Percentiles rank a stretch among this genome's conserved stretches.
Evolutionary conservation across 148 eudicot species (phyloP).

Genomic region (Rhododendron ferrugineum): DNA sequence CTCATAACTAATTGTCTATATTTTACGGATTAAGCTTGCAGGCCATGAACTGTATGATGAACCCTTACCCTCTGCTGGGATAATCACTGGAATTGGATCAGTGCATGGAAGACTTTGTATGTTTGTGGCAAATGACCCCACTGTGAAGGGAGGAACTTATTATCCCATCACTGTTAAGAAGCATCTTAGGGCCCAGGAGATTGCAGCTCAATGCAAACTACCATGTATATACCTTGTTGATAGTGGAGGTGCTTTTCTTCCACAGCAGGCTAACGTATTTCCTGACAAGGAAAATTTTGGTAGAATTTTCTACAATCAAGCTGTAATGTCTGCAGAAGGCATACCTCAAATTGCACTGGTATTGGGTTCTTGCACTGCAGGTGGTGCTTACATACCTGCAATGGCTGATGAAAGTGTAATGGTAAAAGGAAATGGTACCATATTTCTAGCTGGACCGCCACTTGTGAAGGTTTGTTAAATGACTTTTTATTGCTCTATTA

Average conservation of each 20-base stretch:
- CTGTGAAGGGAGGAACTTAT: conserved; percentile 97
- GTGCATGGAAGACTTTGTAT: conserved; percentile 93
- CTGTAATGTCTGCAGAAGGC: conserved; percentile 85
- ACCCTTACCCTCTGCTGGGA: conserved; percentile 86
- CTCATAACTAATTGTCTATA: neutral
- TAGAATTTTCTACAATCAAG: conserved; percentile 93
- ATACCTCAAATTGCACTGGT: conserved; percentile 96
- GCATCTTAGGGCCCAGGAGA: conserved; percentile 95
- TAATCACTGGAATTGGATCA: conserved; percentile 90
- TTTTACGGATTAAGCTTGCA: conserved; percentile 60
- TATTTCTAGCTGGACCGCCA: conserved; percentile 98
- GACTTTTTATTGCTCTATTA: neutral
- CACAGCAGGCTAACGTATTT: conserved; percentile 93
- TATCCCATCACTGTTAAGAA: conserved; percentile 95
- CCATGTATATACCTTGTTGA: conserved; percentile 98
- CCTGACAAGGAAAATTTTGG: conserved; percentile 98
- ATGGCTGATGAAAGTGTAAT: conserved; percentile 99
- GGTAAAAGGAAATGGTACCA: conserved; percentile 99
- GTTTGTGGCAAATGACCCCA: conserved; percentile 98
- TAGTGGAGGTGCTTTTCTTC: conserved; percentile 99
- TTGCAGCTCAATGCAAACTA: conserved; percentile 78
- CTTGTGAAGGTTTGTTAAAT: conserved; percentile 81
- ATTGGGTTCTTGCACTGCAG: conserved; percentile 97
- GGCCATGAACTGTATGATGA: conserved; percentile 84
- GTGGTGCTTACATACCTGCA: conserved; percentile 98